Conservation (phyloP, 2,329 filamentous ascomycete species). For the Clarireedia paspali region DNA sequence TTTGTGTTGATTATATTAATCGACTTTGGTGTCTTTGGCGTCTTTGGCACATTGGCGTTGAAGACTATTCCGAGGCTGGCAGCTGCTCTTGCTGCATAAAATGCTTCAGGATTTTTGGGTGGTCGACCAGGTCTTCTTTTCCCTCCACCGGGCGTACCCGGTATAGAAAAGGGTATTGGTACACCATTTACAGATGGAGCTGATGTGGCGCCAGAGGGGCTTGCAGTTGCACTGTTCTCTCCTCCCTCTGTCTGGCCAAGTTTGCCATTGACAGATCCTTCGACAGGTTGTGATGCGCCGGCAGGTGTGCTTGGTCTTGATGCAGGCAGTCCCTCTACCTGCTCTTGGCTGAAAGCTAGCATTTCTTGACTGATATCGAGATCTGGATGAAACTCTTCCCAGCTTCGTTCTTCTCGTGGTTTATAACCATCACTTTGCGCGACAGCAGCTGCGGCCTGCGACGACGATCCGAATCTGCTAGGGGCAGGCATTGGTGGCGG, state of each 20-base stretch:
- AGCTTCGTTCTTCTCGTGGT: conserved; percentile 88
- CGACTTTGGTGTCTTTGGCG: conserved; percentile 54
- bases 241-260: conserved; percentile 19
- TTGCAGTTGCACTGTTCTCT: conserved; percentile 19
- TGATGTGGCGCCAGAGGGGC: conserved; percentile 20
- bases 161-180: conserved; percentile 24
- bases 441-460: conserved; percentile 77
- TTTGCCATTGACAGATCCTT: conserved; percentile 35
- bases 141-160: conserved; percentile 31
- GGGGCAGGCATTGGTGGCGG: conserved; percentile 36
- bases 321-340: conserved; percentile 68
- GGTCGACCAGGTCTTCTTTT: conserved; percentile 58
- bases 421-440: conserved; percentile 96
- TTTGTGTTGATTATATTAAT: conserved; percentile 74
- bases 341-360: conserved; percentile 70
- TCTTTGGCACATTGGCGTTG: conserved; percentile 3
- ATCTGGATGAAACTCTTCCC: conserved; percentile 96
- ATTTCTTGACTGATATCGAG: conserved; percentile 81
- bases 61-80: conserved; percentile 24
- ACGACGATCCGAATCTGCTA: conserved; percentile 22
- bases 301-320: conserved; percentile 35
- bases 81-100: conserved; percentile 43
- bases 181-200: conserved; percentile 20
- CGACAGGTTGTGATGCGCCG: conserved; percentile 29
- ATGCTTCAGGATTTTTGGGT: conserved; percentile 52